A percentile compares a stretch with the other conserved stretches of the same genome.
Conservation (phyloP, 73 alveolate species). For the Paramecium primaurelia region DNA sequence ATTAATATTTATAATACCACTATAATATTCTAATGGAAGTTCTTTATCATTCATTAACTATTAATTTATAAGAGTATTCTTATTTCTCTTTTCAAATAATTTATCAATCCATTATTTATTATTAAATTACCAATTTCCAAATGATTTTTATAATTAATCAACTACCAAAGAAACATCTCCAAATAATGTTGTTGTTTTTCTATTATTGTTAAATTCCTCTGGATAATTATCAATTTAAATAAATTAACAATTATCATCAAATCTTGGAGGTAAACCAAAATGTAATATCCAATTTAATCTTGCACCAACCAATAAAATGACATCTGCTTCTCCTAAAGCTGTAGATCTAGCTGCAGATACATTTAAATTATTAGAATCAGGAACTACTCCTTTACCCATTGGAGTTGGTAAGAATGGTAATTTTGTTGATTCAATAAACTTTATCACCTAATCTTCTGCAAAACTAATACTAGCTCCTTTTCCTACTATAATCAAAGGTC, state of each 20-base stretch:
- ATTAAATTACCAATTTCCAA: constrained; percentile 56
- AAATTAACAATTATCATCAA: constrained; percentile 70
- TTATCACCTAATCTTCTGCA: constrained; percentile 71
- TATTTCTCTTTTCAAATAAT: background rate
- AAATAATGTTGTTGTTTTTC: constrained; percentile 58
- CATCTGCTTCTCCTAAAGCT: constrained; percentile 84
- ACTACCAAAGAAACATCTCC: constrained; percentile 68
- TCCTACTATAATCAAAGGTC: constrained; percentile 83
- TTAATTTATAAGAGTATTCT: background rate
- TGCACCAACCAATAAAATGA: constrained; percentile 78
- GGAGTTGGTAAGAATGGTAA: constrained; percentile 90
- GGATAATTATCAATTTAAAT: constrained; percentile 75
- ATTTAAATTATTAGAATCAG: constrained; percentile 67
- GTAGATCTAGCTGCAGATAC: constrained; percentile 84
- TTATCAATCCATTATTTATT: constrained; percentile 41
- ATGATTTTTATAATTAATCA: constrained; percentile 31
- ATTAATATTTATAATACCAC: background rate
- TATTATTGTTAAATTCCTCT: constrained; percentile 70
- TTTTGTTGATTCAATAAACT: constrained; percentile 61
- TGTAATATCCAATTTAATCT: constrained; percentile 88
- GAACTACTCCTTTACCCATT: constrained; percentile 88
- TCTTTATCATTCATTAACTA: constrained; percentile 60
- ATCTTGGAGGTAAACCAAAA: constrained; percentile 88
- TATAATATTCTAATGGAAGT: constrained; percentile 67
- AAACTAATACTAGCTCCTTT: constrained; percentile 81